Evolutionary conservation across 2,329 filamentous ascomycete genomes (phyloP).

Genomic region (Dothistroma septosporum): DNA sequence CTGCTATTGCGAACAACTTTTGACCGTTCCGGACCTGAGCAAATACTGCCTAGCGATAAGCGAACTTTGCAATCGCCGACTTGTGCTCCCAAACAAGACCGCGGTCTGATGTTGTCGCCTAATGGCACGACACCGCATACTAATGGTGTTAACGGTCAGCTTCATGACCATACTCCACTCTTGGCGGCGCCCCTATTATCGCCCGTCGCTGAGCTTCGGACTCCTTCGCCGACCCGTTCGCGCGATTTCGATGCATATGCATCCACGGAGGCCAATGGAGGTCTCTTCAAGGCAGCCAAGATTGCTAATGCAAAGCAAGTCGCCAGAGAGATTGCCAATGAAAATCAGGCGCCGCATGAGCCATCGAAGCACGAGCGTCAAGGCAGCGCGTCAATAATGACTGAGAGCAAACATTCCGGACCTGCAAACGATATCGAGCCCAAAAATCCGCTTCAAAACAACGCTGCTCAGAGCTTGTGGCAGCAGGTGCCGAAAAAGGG

Average conservation of each 20-base stretch:
- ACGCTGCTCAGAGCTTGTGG: conserved; percentile 22
- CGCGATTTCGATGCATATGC: conserved; percentile 49
- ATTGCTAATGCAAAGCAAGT: conserved; percentile 29
- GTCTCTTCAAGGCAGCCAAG: conserved; percentile 26
- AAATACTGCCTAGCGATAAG: not conserved
- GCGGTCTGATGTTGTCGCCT: conserved; percentile 17
- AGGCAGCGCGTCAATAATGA: conserved; percentile 22
- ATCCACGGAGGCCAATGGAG: conserved; percentile 26
- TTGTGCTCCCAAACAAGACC: conserved; percentile 16
- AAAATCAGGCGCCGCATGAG: conserved; percentile 16
- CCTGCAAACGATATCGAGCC: not conserved
- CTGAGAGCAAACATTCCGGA: conserved; percentile 4
- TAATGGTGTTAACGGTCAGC: conserved; percentile 19
- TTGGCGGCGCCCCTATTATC: conserved; percentile 51
- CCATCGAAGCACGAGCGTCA: conserved; percentile 24
- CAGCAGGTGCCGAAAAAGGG: conserved; percentile 28
- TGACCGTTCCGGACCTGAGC: not conserved
- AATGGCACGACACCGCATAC: conserved; percentile 20
- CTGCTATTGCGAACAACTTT: conserved; percentile 8
- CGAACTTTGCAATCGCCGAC: conserved; percentile 15
- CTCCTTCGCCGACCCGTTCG: conserved; percentile 62
- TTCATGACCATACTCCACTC: conserved; percentile 17
- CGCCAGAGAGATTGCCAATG: conserved; percentile 19
- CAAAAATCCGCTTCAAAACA: not conserved
- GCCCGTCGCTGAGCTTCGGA: conserved; percentile 69